Evolutionary conservation across 768 basidiomycete species (phyloP).

Genomic region (Heimioporus sp.): DNA sequence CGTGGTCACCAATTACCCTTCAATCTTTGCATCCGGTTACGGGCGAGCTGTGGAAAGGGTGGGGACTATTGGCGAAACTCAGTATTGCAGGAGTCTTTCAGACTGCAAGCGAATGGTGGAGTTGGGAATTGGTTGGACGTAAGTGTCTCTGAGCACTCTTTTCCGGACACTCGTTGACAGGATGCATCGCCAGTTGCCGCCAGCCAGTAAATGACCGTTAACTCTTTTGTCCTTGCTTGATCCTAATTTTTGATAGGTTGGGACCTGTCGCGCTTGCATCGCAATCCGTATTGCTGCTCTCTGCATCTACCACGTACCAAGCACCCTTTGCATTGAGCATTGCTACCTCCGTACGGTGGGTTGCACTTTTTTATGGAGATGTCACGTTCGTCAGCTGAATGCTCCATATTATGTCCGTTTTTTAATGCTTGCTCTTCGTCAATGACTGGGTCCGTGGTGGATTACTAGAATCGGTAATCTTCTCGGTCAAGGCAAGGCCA

Average conservation of each 20-base stretch:
- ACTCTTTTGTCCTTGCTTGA: neutral
- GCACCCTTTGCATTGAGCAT: constrained; percentile 81
- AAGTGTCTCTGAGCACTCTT: constrained; percentile 3
- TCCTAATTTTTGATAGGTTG: constrained; percentile 42
- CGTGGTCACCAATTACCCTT: constrained; percentile 58
- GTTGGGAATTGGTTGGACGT: constrained; percentile 82
- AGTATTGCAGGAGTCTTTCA: constrained; percentile 83
- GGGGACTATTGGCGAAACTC: constrained; percentile 68
- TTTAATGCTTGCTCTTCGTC: neutral
- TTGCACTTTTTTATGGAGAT: neutral
- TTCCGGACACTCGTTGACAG: neutral
- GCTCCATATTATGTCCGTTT: neutral
- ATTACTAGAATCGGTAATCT: constrained; percentile 76
- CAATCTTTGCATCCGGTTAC: constrained; percentile 46
- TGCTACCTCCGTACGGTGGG: constrained; percentile 81
- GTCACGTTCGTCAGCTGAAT: neutral
- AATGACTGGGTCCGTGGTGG: neutral
- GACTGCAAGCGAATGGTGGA: constrained; percentile 94
- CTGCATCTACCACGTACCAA: constrained; percentile 75
- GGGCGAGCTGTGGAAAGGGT: constrained; percentile 58
- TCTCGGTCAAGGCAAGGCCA: constrained; percentile 74
- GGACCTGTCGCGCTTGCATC: constrained; percentile 82
- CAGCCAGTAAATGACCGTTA: constrained; percentile 39
- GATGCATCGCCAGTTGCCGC: constrained; percentile 42
- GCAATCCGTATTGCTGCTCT: constrained; percentile 82